Evolutionary conservation across 371 early-diverging fungal genomes (phyloP).

Genomic region (Nematocida sp.): DNA sequence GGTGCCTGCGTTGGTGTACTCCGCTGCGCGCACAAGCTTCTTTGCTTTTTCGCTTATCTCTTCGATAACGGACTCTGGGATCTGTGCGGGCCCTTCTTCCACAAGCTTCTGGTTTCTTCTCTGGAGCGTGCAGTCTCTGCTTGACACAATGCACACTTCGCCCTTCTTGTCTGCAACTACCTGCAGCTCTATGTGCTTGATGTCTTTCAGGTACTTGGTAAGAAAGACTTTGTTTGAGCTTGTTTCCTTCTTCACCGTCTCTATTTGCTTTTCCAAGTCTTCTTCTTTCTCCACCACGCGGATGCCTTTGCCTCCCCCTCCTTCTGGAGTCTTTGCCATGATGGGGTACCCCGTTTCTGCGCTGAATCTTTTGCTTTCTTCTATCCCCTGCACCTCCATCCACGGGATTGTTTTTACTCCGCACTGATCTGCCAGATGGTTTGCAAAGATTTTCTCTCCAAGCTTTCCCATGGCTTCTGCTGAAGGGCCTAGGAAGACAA

Average conservation of each 20-base stretch:
- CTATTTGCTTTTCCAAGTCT: background rate
- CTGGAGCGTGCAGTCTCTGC: conserved; percentile 94
- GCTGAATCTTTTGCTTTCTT: conserved; percentile 69
- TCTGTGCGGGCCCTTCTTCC: conserved; percentile 75
- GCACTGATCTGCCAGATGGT: conserved; percentile 87
- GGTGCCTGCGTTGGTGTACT: conserved; percentile 91
- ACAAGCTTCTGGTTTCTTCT: conserved; percentile 94
- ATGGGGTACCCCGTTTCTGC: conserved; percentile 77
- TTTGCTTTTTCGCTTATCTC: conserved; percentile 91
- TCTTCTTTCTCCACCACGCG: conserved; percentile 1
- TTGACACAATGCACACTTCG: conserved; percentile 88
- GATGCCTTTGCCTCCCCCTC: conserved; percentile 84
- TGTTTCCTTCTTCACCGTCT: conserved; percentile 74
- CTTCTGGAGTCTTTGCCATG: conserved; percentile 97
- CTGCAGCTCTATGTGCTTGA: conserved; percentile 93
- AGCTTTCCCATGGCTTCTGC: conserved; percentile 91
- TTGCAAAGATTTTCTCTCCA: conserved; percentile 94
- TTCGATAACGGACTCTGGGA: conserved; percentile 68
- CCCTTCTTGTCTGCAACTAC: conserved; percentile 86
- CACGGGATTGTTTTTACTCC: conserved; percentile 80
- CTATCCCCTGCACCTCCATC: conserved; percentile 66
- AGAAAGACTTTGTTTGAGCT: conserved; percentile 68
- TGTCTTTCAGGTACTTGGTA: conserved; percentile 83
- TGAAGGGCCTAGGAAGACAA: conserved; percentile 91
- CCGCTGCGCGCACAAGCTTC: conserved; percentile 78